Percentiles rank a stretch among this genome's conserved stretches.
phyloP scores from a whole-genome alignment of 805 yeast species.

The Cyberlindnera amylophila region DNA sequence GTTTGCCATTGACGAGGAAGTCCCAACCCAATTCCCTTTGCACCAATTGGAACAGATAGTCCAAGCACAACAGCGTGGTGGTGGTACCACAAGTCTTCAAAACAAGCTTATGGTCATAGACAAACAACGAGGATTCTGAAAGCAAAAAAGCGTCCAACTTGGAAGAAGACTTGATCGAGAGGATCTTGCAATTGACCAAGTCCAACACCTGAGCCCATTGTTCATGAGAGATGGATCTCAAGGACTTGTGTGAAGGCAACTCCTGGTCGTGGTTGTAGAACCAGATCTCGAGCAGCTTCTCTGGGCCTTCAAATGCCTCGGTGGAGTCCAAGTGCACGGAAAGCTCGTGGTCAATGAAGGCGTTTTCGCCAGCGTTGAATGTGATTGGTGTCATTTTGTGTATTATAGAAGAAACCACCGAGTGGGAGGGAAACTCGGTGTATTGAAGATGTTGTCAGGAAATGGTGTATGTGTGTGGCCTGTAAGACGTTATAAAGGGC shows the following conservation, averaged over 20 bases:
- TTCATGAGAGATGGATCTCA: constrained; percentile 59
- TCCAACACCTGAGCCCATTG: constrained; percentile 75
- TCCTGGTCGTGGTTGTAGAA: constrained; percentile 50
- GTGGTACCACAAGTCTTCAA: constrained; percentile 97
- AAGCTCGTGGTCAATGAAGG: constrained; percentile 72
- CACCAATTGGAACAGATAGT: constrained; percentile 54
- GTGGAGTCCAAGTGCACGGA: constrained; percentile 81
- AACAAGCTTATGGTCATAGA: constrained; percentile 78
- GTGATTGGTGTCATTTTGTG: constrained; percentile 33
- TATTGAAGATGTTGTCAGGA: not conserved
- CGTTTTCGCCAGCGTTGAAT: constrained; percentile 35
- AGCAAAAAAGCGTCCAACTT: constrained; percentile 78
- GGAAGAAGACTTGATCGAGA: constrained; percentile 68
- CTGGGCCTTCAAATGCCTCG: constrained; percentile 96
- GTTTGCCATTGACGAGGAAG: constrained; percentile 25
- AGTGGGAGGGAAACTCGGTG: constrained; percentile 21
- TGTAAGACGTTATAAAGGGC: not conserved
- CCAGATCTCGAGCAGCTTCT: constrained; percentile 89
- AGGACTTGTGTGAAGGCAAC: constrained; percentile 41
- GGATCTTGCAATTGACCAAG: constrained; percentile 80
- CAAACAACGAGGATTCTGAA: constrained; percentile 87
- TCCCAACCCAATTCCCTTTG: constrained; percentile 39
- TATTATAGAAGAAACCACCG: too few relatives aligned
- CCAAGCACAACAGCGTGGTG: constrained; percentile 76
- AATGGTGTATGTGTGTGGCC: not conserved